A percentile compares a stretch with the other conserved stretches of the same genome.
These are phyloP conservation scores for Monosporozyma aerobia DNA, from an alignment of 805 yeast species.

Conservation along the genomic window DNA sequence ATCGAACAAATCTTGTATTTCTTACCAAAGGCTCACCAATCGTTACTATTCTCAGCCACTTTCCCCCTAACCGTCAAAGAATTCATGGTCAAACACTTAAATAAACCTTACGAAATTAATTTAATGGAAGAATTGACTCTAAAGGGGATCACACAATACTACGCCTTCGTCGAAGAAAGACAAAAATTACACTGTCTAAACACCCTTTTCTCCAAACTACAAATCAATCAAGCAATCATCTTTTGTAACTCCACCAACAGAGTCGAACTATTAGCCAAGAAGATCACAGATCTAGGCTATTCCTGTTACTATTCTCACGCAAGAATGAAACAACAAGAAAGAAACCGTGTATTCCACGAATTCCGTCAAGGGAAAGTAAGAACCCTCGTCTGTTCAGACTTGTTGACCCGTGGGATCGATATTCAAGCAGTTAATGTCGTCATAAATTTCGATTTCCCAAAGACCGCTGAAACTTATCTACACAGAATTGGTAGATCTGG, in stretches of 20 bases:
- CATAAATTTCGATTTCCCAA: conserved; percentile 96
- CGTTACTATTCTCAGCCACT: conserved; percentile 86
- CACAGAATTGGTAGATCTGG: conserved; percentile 99
- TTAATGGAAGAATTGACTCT: conserved; percentile 95
- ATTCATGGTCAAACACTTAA: conserved; percentile 84
- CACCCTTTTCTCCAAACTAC: conserved; percentile 86
- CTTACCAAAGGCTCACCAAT: conserved; percentile 74
- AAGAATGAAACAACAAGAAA: conserved; percentile 91
- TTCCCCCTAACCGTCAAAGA: conserved; percentile 90
- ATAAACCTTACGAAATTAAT: conserved; percentile 89
- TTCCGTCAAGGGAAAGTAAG: conserved; percentile 97
- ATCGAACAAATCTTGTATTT: conserved; percentile 78
- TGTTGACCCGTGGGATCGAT: conserved; percentile 96
- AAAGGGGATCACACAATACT: conserved; percentile 93
- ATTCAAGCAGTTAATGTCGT: conserved; percentile 98
- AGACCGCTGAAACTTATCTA: conserved; percentile 92
- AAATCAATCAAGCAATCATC: conserved; percentile 92
- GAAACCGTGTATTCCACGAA: conserved; percentile 97
- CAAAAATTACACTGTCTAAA: conserved; percentile 94
- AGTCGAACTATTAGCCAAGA: conserved; percentile 90
- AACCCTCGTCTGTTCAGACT: conserved; percentile 92
- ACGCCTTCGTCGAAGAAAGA: conserved; percentile 96
- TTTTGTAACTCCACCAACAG: conserved; percentile 96
- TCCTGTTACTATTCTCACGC: conserved; percentile 97
- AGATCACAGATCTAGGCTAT: conserved; percentile 91